A percentile compares a stretch with the other conserved stretches of the same genome.
Evolutionary conservation across 192 early-diverging fungal genomes (phyloP).

Genomic region (Coemansia sp.): DNA sequence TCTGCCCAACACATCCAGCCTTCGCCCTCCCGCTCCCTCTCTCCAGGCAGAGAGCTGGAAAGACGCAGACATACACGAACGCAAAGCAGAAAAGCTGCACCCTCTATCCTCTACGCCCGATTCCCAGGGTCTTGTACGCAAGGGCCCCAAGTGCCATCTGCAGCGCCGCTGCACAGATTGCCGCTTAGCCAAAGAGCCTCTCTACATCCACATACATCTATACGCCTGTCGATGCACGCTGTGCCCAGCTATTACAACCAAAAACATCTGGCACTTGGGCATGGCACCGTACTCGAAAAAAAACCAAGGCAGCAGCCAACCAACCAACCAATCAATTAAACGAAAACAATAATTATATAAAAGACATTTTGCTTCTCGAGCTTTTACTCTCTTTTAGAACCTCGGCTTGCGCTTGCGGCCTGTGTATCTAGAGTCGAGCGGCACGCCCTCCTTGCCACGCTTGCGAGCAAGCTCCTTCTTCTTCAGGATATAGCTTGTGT

Average conservation of each 20-base stretch:
- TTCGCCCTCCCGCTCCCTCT: neutral
- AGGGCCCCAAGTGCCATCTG: neutral
- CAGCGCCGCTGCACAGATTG: neutral
- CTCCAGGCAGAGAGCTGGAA: neutral
- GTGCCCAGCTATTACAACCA: neutral
- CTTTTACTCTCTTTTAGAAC: constrained; percentile 59
- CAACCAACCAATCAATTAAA: neutral
- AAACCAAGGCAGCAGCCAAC: too few relatives aligned
- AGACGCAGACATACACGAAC: neutral
- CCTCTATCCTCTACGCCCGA: neutral
- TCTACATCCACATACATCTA: neutral
- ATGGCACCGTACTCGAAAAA: too few relatives aligned
- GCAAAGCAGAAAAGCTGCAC: neutral
- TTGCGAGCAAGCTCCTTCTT: constrained; percentile 85
- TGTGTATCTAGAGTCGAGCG: constrained; percentile 90
- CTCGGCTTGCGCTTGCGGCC: constrained; percentile 84
- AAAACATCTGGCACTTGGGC: neutral
- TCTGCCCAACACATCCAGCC: neutral
- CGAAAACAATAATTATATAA: neutral
- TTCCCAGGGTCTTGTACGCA: neutral
- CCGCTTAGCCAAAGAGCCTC: neutral
- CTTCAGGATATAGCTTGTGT: constrained; percentile 82
- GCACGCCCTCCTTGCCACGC: constrained; percentile 73
- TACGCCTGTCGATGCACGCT: neutral
- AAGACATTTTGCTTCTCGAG: neutral